Evolutionary conservation across 768 basidiomycete species (phyloP).

Genomic region (Terana coerulea): DNA sequence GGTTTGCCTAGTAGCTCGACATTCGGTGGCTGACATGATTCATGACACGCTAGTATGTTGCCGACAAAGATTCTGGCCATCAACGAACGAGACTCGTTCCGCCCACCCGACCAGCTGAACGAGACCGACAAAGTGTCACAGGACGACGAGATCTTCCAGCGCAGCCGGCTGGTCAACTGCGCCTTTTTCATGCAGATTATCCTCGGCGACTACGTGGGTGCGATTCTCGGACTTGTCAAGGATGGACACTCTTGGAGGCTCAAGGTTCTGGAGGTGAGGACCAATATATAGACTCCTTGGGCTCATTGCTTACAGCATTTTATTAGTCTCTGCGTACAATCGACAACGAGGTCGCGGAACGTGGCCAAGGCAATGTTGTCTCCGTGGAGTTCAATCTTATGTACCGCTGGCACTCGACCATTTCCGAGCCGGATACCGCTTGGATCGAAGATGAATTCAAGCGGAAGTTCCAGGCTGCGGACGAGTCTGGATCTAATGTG

Average conservation of each 20-base stretch:
- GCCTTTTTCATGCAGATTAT: slow-evolving; percentile 70
- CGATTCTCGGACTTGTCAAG: slow-evolving; percentile 65
- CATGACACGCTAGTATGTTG: slow-evolving; percentile 69
- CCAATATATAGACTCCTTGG: too few relatives aligned
- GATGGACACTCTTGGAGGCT: slow-evolving; percentile 66
- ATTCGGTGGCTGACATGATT: too few relatives aligned
- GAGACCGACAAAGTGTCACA: slow-evolving; percentile 34
- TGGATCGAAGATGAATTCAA: slow-evolving; percentile 53
- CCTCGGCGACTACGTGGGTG: slow-evolving; percentile 69
- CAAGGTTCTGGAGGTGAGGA: slow-evolving; percentile 56
- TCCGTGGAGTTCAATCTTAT: slow-evolving; percentile 66
- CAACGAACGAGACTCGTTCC: slow-evolving; percentile 58
- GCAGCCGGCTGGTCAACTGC: slow-evolving; percentile 69
- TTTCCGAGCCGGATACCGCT: slow-evolving; percentile 48
- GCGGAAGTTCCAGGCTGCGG: slow-evolving; percentile 40
- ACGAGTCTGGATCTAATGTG: too few relatives aligned
- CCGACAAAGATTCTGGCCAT: slow-evolving; percentile 61
- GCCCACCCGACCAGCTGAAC: slow-evolving; percentile 17
- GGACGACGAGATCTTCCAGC: slow-evolving; percentile 77
- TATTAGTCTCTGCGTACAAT: not conserved
- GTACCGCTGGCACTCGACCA: slow-evolving; percentile 57
- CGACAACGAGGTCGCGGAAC: not conserved
- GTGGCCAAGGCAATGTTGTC: slow-evolving; percentile 65
- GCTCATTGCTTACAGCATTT: too few relatives aligned
- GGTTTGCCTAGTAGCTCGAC: too few relatives aligned